Evolutionary conservation across 1,139 yeast species (phyloP).

Genomic region (Yamadazyma mexicana): DNA sequence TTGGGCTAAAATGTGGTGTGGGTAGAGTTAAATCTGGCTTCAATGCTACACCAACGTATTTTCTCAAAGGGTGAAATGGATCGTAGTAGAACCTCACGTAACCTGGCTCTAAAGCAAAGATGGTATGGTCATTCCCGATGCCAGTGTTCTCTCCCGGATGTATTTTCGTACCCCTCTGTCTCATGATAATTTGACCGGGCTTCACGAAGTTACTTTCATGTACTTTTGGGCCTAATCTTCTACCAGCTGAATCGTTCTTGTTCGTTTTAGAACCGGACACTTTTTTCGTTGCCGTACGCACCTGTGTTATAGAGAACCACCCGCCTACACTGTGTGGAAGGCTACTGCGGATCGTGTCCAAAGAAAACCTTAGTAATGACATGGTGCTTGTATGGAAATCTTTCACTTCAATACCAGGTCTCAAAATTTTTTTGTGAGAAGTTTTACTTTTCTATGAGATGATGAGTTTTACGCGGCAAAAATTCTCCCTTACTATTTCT

Average conservation of each 20-base stretch:
- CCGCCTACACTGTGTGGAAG: neutral
- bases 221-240: conserved; percentile 88
- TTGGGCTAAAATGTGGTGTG: conserved; percentile 85
- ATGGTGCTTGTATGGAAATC: neutral
- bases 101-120: conserved; percentile 90
- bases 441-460: too few species aligned
- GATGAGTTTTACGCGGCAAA: too few species aligned
- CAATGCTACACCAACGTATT: conserved; percentile 86
- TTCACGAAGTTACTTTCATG: conserved; percentile 67
- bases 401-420: too few species aligned
- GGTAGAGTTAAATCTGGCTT: conserved; percentile 67
- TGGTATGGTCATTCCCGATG: conserved; percentile 92
- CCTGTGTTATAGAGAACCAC: conserved; percentile 15
- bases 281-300: conserved; percentile 90
- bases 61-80: conserved; percentile 96
- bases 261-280: conserved; percentile 94
- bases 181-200: conserved; percentile 87
- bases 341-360: neutral
- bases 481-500: too few species aligned
- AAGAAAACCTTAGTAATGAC: neutral
- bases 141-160: conserved; percentile 93
- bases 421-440: too few species aligned
- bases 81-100: conserved; percentile 86
- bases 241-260: conserved; percentile 94
- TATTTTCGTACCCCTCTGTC: conserved; percentile 96